Percentiles rank a stretch among this genome's conserved stretches.
phyloP scores from a whole-genome alignment of 179 eudicot genomes.

The Carnegiea gigantea region DNA sequence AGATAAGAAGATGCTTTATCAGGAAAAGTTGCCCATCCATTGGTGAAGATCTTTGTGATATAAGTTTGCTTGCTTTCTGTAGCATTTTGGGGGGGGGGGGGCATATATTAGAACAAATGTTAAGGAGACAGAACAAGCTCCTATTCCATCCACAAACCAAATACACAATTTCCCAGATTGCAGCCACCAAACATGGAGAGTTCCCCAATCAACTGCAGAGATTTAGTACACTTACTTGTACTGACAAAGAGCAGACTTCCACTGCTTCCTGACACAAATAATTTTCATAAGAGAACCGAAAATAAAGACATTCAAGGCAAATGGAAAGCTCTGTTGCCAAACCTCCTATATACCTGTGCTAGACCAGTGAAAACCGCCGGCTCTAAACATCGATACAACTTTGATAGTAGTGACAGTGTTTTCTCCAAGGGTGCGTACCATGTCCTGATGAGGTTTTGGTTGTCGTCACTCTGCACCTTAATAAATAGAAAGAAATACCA shows the following conservation, averaged over 20 bases:
- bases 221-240: conserved; percentile 64
- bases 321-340: conserved; percentile 12
- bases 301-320: conserved; percentile 1
- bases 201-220: background rate
- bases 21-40: conserved; percentile 96
- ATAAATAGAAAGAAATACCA: conserved; percentile 3
- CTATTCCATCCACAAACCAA: conserved; percentile 9
- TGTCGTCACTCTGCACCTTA: conserved; percentile 60
- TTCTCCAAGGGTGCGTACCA: conserved; percentile 97
- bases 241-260: conserved; percentile 81
- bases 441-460: conserved; percentile 57
- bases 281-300: conserved; percentile 21
- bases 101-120: conserved; percentile 13
- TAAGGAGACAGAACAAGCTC: background rate
- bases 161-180: background rate
- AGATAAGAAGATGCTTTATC: conserved; percentile 86
- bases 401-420: conserved; percentile 79
- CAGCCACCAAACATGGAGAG: conserved; percentile 14
- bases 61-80: conserved; percentile 92
- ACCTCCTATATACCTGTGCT: conserved; percentile 68
- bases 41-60: conserved; percentile 71
- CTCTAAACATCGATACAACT: conserved; percentile 81
- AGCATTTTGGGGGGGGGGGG: background rate
- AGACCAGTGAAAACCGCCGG: conserved; percentile 91
- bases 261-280: conserved; percentile 78